Base-by-base conservation (phyloP, 345 rosid genomes). In the Zanthoxylum bungeanum region DNA sequence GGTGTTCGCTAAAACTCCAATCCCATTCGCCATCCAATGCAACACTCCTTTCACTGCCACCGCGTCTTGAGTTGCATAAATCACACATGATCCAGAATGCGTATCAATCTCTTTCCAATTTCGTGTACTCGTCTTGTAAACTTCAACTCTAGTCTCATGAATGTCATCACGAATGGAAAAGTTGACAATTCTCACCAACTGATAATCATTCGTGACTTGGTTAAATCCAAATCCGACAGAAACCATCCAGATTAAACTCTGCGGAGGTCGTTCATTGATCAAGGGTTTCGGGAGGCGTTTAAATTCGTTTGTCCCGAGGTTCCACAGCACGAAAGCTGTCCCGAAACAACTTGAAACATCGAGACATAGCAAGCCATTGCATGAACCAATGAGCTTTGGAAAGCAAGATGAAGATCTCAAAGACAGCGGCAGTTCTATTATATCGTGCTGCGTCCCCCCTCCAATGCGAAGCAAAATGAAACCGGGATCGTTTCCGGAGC, bases 371-470 rank as follows among this genome's bases (percentile, higher is more conserved):
- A 84, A 70, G 16, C 87, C 87, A 36, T 72, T 44, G 22, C 71
- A 67, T 30, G 83, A 81, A 14, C 80, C 85, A 10, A 84, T 77
- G 33, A 84, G 59, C 44, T 64, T 84, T 1, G 87, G 85, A 40
- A 24, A 75, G 58, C 79, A 49, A 50, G 47, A n/a, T 27, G 70
- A 42, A 9, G 25, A 24, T 27, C 11, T 16, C 31, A 62, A 9
- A 7, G 60, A n/a, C n/a, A n/a, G 56, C 5, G 72, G 79, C 1
- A 72, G 6, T 7, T 61, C 30, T 3, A 56, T 10, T 5, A n/a
- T n/a, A n/a, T 69, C 59, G 42, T 9, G 42, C 2, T 2, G 49
- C 0, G 0, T 37, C 27, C n/a, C n/a, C n/a, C n/a, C n/a, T n/a
- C n/a, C n/a, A n/a, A n/a, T 19, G n/a, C 44, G 39, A 42, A 65